Evolutionary conservation across 1,284 basidiomycete species (phyloP).

Genomic region (Sanghuangporus weigelae): DNA sequence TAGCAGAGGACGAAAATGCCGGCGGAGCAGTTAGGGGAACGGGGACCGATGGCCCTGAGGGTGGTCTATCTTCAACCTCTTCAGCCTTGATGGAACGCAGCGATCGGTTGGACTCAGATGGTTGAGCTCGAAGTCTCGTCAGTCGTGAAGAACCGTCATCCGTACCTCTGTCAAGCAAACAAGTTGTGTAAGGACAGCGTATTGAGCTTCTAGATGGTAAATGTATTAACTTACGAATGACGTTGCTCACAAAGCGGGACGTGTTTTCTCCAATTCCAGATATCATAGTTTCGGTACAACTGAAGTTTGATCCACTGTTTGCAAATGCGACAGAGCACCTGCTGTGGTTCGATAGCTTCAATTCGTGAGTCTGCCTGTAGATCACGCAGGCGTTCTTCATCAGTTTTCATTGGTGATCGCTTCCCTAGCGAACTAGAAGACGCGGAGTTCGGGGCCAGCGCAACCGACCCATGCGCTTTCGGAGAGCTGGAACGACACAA

Average conservation of each 20-base stretch:
- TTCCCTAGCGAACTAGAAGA: background rate
- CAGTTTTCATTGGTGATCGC: background rate
- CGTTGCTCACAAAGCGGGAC: slow-evolving; percentile 8
- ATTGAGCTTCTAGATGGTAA: background rate
- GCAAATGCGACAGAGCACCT: slow-evolving; percentile 54
- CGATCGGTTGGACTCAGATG: background rate
- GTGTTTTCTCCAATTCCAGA: slow-evolving; percentile 17
- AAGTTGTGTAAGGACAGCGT: background rate
- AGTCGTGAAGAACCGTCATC: background rate
- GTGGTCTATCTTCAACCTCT: background rate
- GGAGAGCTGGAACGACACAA: background rate
- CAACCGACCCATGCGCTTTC: background rate
- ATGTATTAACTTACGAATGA: background rate
- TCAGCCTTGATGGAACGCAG: background rate
- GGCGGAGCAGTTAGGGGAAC: slow-evolving; percentile 1
- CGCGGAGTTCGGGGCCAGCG: background rate
- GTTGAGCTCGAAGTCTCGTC: background rate
- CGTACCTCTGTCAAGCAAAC: background rate
- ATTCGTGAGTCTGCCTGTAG: slow-evolving; percentile 49
- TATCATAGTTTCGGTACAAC: slow-evolving; percentile 10
- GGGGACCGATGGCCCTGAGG: background rate
- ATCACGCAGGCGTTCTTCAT: slow-evolving; percentile 27
- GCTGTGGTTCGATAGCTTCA: slow-evolving; percentile 42
- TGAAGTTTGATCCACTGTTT: slow-evolving; percentile 51
- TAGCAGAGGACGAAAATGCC: background rate